These are phyloP conservation scores for Falciphora oryzae DNA, from an alignment of 2,329 filamentous ascomycete species.

Conservation along the genomic window DNA sequence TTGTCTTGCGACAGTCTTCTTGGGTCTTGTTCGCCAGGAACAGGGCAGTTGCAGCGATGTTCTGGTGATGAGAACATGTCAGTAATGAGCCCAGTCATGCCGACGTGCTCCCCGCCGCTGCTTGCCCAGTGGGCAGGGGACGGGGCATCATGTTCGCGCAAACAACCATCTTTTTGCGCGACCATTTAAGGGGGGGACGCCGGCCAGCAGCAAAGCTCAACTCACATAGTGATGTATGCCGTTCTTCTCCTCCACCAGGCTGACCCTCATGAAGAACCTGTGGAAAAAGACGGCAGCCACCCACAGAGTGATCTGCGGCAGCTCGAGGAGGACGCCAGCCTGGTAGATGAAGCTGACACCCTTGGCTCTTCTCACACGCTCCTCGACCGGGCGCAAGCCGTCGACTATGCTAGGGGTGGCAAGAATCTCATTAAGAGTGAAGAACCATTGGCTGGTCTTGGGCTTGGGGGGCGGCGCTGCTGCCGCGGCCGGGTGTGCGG, in stretches of 20 bases:
- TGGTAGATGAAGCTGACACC: slow-evolving; percentile 96
- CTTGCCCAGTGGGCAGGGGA: too few relatives aligned
- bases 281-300: slow-evolving; percentile 95
- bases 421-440: slow-evolving; percentile 74
- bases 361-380: slow-evolving; percentile 76
- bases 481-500: slow-evolving; percentile 34
- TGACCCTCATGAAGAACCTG: slow-evolving; percentile 88
- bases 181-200: not conserved
- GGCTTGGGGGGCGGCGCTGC: slow-evolving; percentile 20
- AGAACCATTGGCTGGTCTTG: slow-evolving; percentile 71
- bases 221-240: slow-evolving; percentile 87
- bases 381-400: slow-evolving; percentile 70
- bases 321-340: slow-evolving; percentile 83
- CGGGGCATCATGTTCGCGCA: slow-evolving; percentile 10
- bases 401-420: slow-evolving; percentile 81
- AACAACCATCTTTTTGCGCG: not conserved
- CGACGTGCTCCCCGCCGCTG: too few relatives aligned
- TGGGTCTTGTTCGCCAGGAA: slow-evolving; percentile 97
- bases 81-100: not conserved
- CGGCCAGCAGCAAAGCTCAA: slow-evolving; percentile 15
- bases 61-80: slow-evolving; percentile 36
- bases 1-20: slow-evolving; percentile 93
- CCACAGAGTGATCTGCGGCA: slow-evolving; percentile 87
- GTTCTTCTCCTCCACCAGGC: slow-evolving; percentile 67
- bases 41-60: slow-evolving; percentile 81